Percentiles rank a stretch among this genome's conserved stretches.
phyloP scores from a whole-genome alignment of 2,329 filamentous ascomycete genomes.

The Epichloe coenophiala region DNA sequence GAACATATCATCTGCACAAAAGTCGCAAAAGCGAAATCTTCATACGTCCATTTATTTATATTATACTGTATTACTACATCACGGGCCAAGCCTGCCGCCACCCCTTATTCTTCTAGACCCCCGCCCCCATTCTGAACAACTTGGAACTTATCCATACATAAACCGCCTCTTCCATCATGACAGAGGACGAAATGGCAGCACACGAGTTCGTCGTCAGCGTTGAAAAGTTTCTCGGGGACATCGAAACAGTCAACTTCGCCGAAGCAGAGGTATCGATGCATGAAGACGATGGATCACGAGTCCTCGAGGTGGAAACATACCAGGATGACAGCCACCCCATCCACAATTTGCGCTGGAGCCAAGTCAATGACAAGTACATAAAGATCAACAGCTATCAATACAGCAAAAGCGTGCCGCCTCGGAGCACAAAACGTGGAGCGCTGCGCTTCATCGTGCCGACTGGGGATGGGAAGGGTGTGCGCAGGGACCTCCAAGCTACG shows the following conservation, averaged over 20 bases:
- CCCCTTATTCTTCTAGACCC: too few species aligned
- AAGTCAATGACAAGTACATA: conserved; percentile 4
- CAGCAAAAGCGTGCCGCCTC: neutral
- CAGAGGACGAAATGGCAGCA: neutral
- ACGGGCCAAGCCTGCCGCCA: too few species aligned
- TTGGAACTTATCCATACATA: too few species aligned
- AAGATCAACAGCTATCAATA: conserved; percentile 7
- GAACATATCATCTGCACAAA: too few species aligned
- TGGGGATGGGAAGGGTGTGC: neutral
- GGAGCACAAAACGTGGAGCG: neutral
- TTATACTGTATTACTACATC: too few species aligned
- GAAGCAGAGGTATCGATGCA: neutral
- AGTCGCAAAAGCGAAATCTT: too few species aligned
- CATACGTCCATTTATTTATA: too few species aligned
- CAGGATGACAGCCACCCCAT: conserved; percentile 2
- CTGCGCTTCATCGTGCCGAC: neutral
- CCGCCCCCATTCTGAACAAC: too few species aligned
- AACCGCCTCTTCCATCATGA: neutral
- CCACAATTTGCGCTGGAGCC: conserved; percentile 8
- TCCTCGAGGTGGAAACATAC: neutral
- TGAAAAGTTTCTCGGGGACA: neutral
- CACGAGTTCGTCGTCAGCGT: neutral
- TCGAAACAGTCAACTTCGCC: neutral
- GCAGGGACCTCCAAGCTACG: neutral
- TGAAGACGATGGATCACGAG: too few species aligned